phyloP scores from a whole-genome alignment of 257 asterid genomes.

The Solanum neorickii region DNA sequence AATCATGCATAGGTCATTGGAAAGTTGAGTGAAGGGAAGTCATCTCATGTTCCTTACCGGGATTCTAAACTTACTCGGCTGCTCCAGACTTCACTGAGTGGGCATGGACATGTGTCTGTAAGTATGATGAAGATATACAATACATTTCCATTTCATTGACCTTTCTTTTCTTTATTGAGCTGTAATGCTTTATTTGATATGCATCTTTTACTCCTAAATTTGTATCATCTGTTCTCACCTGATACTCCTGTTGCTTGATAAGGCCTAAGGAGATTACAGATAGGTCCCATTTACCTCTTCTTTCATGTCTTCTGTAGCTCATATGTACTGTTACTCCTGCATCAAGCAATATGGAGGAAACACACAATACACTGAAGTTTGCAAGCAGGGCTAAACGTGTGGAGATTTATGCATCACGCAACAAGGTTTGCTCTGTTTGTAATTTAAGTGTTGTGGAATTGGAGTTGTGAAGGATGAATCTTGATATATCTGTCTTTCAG shows the following conservation, averaged over 20 bases:
- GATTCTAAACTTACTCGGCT: conserved; percentile 97
- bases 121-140: conserved; percentile 11
- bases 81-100: conserved; percentile 91
- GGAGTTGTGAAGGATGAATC: not conserved
- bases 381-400: conserved; percentile 99
- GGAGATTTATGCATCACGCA: conserved; percentile 86
- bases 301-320: conserved; percentile 45
- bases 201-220: not conserved
- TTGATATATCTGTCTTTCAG: conserved; percentile 24
- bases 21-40: conserved; percentile 95
- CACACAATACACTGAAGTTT: conserved; percentile 93
- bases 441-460: not conserved
- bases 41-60: conserved; percentile 92
- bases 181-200: not conserved
- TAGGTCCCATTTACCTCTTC: not conserved
- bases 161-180: not conserved
- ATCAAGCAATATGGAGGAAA: conserved; percentile 95
- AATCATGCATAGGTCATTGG: conserved; percentile 68
- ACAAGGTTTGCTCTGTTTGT: conserved; percentile 43
- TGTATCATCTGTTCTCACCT: not conserved
- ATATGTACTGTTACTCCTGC: conserved; percentile 98
- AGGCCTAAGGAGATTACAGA: not conserved
- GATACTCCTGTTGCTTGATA: not conserved
- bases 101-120: conserved; percentile 98
- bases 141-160: not conserved